Percentiles rank a stretch among this genome's conserved stretches.
These are phyloP conservation scores for Saccharomycodes ludwigii DNA, from an alignment of 805 yeast species.

Conservation along the genomic window DNA sequence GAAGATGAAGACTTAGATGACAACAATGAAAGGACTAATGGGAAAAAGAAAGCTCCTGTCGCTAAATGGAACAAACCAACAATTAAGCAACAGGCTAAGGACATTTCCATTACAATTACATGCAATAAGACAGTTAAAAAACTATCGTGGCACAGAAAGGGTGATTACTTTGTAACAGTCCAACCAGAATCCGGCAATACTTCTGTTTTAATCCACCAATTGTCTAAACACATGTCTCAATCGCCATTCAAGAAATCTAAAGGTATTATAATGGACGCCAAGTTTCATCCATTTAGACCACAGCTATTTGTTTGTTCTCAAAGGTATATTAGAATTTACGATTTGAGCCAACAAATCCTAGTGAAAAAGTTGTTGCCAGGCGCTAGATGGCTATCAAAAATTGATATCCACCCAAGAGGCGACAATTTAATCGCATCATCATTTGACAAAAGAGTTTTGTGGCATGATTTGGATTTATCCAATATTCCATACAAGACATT, in stretches of 20 bases:
- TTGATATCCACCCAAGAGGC: slow-evolving; percentile 94
- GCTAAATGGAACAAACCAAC: slow-evolving; percentile 81
- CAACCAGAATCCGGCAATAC: slow-evolving; percentile 86
- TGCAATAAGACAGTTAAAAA: slow-evolving; percentile 57
- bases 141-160: slow-evolving; percentile 91
- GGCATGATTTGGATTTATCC: slow-evolving; percentile 92
- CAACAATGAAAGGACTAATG: slow-evolving; percentile 9
- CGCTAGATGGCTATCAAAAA: slow-evolving; percentile 83
- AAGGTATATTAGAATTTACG: slow-evolving; percentile 82
- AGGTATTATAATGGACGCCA: slow-evolving; percentile 92
- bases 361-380: slow-evolving; percentile 86
- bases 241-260: slow-evolving; percentile 88
- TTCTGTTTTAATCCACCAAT: slow-evolving; percentile 86
- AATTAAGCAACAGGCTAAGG: slow-evolving; percentile 44
- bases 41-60: slow-evolving; percentile 37
- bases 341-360: slow-evolving; percentile 73
- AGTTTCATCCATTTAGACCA: slow-evolving; percentile 94
- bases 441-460: slow-evolving; percentile 84
- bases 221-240: slow-evolving; percentile 88
- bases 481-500: slow-evolving; percentile 89
- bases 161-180: slow-evolving; percentile 94
- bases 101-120: slow-evolving; percentile 63
- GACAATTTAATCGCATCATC: slow-evolving; percentile 89
- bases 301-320: slow-evolving; percentile 90
- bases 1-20: slow-evolving; percentile 21